These are phyloP conservation scores for Podospora pseudoanserina DNA, from an alignment of 495 filamentous ascomycete genomes.

Conservation along the genomic window DNA sequence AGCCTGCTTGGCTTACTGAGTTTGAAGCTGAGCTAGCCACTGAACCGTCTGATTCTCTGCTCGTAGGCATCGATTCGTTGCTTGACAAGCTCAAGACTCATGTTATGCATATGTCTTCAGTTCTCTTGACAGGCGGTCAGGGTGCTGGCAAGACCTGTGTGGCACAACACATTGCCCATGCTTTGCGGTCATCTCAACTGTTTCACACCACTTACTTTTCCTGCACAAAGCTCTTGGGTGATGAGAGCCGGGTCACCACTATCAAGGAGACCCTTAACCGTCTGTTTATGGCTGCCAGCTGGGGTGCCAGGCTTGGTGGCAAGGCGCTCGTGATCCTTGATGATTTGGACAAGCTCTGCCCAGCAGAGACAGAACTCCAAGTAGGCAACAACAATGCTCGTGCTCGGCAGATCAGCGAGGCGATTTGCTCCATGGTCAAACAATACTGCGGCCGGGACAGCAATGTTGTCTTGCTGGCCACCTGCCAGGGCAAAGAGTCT, in stretches of 20 bases:
- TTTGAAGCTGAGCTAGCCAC: conserved; percentile 49
- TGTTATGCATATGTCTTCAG: conserved; percentile 79
- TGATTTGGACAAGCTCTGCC: conserved; percentile 88
- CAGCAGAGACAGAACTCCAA: conserved; percentile 86
- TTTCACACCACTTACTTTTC: conserved; percentile 78
- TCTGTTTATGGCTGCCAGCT: conserved; percentile 81
- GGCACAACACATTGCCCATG: conserved; percentile 56
- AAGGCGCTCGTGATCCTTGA: conserved; percentile 81
- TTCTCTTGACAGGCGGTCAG: conserved; percentile 80
- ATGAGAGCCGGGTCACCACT: conserved; percentile 80
- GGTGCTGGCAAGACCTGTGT: conserved; percentile 86
- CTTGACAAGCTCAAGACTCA: conserved; percentile 66
- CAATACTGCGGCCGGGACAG: conserved; percentile 72
- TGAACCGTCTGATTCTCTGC: conserved; percentile 49
- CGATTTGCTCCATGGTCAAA: conserved; percentile 74
- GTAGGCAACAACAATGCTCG: conserved; percentile 88
- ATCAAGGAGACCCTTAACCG: conserved; percentile 84
- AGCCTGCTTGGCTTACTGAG: conserved; percentile 51
- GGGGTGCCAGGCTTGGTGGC: conserved; percentile 82
- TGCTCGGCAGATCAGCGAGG: conserved; percentile 86
- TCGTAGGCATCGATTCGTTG: conserved; percentile 82
- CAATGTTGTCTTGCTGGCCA: conserved; percentile 82
- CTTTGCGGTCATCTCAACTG: conserved; percentile 60
- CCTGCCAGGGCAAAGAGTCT: conserved; percentile 86
- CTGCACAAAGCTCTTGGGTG: conserved; percentile 77